Conservation (phyloP, 768 basidiomycete species). For the Leucocoprinus leucothites region DNA sequence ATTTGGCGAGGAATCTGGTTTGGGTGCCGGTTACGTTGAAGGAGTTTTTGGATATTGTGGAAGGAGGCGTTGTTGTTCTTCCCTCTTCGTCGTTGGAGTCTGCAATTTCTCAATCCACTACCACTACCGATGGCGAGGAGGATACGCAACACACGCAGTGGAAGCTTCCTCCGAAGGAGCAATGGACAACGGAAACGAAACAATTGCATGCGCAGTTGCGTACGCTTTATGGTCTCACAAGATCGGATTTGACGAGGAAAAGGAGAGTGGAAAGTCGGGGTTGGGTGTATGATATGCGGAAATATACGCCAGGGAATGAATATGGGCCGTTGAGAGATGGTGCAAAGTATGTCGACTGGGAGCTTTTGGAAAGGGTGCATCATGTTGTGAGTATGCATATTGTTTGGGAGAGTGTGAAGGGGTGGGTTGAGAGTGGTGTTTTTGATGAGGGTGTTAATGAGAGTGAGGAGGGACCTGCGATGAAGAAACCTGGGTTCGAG, state of each 20-base stretch:
- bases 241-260: slow-evolving; percentile 30
- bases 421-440: not conserved
- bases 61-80: not conserved
- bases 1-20: slow-evolving; percentile 46
- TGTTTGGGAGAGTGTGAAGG: slow-evolving; percentile 26
- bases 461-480: no score
- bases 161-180: no score
- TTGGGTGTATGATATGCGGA: slow-evolving; percentile 59
- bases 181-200: no score
- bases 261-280: slow-evolving; percentile 42
- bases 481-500: slow-evolving; percentile 19
- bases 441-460: slow-evolving; percentile 21
- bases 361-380: slow-evolving; percentile 51
- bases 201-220: slow-evolving; percentile 53
- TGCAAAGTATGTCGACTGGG: slow-evolving; percentile 54
- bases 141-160: no score
- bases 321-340: slow-evolving; percentile 56
- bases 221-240: slow-evolving; percentile 53
- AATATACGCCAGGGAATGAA: slow-evolving; percentile 45
- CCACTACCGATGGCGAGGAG: no score
- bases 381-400: slow-evolving; percentile 55
- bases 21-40: slow-evolving; percentile 48
- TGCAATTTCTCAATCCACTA: slow-evolving; percentile 28
- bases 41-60: slow-evolving; percentile 39
- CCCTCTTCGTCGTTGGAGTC: slow-evolving; percentile 4